Conservation (phyloP, 257 asterid species). For the Solanum chiquidenum region DNA sequence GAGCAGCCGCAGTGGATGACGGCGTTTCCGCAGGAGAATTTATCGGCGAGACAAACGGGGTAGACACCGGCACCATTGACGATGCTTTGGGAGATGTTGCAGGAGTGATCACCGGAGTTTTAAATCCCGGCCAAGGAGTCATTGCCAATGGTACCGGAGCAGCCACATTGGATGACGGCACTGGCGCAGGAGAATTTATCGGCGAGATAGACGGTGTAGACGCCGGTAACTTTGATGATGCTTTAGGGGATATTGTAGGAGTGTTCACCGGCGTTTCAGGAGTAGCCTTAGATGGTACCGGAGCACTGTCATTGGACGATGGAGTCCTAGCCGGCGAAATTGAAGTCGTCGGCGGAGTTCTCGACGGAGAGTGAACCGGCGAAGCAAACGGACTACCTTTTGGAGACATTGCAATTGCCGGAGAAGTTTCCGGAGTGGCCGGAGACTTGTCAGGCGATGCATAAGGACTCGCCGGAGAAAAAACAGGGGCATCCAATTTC, state of each 20-base stretch:
- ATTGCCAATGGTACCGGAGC: slow-evolving; percentile 28
- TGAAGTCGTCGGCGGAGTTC: slow-evolving; percentile 9
- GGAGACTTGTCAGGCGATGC: slow-evolving; percentile 50
- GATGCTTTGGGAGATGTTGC: background rate
- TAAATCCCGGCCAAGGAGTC: background rate
- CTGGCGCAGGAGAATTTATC: background rate
- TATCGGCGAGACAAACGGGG: background rate
- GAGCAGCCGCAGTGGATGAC: slow-evolving; percentile 22
- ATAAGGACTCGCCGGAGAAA: slow-evolving; percentile 9
- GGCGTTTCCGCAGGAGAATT: slow-evolving; percentile 22
- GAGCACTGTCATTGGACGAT: slow-evolving; percentile 27
- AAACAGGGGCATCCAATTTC: slow-evolving; percentile 5
- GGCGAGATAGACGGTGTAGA: background rate
- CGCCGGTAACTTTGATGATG: background rate
- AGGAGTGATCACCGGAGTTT: background rate
- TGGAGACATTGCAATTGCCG: slow-evolving; percentile 10
- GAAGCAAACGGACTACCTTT: slow-evolving; percentile 21
- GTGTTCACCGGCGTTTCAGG: background rate
- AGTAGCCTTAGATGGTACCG: slow-evolving; percentile 14
- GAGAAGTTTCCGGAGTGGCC: slow-evolving; percentile 12
- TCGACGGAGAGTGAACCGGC: slow-evolving; percentile 27
- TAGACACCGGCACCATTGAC: background rate
- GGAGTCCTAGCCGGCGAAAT: slow-evolving; percentile 23
- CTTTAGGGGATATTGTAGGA: background rate
- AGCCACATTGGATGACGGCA: slow-evolving; percentile 14